Evolutionary conservation across 345 rosid species (phyloP).

Genomic region (Brassica nigra): DNA sequence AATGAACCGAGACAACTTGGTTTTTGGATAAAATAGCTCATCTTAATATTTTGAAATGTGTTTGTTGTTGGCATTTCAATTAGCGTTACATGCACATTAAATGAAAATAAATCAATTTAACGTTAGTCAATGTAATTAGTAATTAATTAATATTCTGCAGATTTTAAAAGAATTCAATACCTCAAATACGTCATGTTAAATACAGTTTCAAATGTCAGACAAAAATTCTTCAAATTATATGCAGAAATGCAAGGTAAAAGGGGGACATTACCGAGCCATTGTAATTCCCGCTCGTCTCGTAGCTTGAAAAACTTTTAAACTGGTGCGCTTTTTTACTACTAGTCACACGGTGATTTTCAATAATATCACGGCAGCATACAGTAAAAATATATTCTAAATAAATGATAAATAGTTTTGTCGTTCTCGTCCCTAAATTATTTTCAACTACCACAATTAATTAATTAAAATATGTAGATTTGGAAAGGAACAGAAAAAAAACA

Average conservation of each 20-base stretch:
- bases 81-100: not conserved
- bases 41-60: conserved; percentile 17
- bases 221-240: not conserved
- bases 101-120: not conserved
- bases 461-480: conserved; percentile 1
- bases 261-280: conserved; percentile 16
- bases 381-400: conserved; percentile 2
- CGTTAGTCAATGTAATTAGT: not conserved
- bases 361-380: conserved; percentile 20
- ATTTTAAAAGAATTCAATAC: not conserved
- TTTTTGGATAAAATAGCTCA: not conserved
- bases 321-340: conserved; percentile 9
- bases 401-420: conserved; percentile 9
- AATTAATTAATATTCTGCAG: conserved; percentile 11
- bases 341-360: not conserved
- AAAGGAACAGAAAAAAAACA: conserved; percentile 19
- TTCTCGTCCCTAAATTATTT: conserved; percentile 28
- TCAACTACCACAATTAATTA: conserved; percentile 37
- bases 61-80: conserved; percentile 24
- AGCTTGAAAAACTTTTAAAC: conserved; percentile 10
- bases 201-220: not conserved
- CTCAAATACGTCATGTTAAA: too few relatives aligned
- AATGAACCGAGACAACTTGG: not conserved
- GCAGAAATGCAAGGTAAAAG: not conserved
- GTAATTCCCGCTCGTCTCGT: conserved; percentile 42